Percentiles rank a stretch among this genome's conserved stretches.
These are phyloP conservation scores for Pseudofabraea citricarpa DNA, from an alignment of 2,329 filamentous ascomycete species.

Conservation along the genomic window DNA sequence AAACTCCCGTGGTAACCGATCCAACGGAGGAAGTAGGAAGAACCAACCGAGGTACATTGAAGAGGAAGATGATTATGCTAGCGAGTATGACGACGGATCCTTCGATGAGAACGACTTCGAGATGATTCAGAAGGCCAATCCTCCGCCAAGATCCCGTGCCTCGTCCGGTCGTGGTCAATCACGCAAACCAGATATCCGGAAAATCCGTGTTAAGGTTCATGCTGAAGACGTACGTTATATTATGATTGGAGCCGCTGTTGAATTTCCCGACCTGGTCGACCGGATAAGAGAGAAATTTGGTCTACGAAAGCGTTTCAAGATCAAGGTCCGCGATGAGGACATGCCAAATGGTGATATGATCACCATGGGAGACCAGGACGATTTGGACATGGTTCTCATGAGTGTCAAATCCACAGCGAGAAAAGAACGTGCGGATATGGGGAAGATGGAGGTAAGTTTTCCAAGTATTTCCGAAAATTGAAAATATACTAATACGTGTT, in stretches of 20 bases:
- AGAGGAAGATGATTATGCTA: slow-evolving; percentile 74
- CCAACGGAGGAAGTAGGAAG: slow-evolving; percentile 33
- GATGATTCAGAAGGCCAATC: slow-evolving; percentile 59
- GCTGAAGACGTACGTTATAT: slow-evolving; percentile 88
- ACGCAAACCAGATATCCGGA: slow-evolving; percentile 61
- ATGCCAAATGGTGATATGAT: slow-evolving; percentile 80
- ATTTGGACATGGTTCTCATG: slow-evolving; percentile 82
- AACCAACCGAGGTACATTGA: slow-evolving; percentile 64
- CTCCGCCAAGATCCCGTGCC: slow-evolving; percentile 34
- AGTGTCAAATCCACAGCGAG: slow-evolving; percentile 62
- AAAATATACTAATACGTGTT: slow-evolving; percentile 10
- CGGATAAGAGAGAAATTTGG: slow-evolving; percentile 85
- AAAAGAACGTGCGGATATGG: slow-evolving; percentile 74
- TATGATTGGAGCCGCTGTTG: slow-evolving; percentile 69
- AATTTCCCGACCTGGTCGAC: slow-evolving; percentile 73
- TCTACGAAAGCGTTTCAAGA: slow-evolving; percentile 73
- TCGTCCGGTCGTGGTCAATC: slow-evolving; percentile 44
- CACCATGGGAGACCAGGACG: slow-evolving; percentile 93
- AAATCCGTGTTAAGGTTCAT: slow-evolving; percentile 90
- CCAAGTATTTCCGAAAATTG: neutral
- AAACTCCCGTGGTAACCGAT: slow-evolving; percentile 32
- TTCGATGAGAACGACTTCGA: slow-evolving; percentile 78
- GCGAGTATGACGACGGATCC: slow-evolving; percentile 64
- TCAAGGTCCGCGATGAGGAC: slow-evolving; percentile 83
- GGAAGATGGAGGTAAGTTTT: slow-evolving; percentile 85